Base-by-base conservation (phyloP, 768 basidiomycete genomes). In the Pisolithus albus region DNA sequence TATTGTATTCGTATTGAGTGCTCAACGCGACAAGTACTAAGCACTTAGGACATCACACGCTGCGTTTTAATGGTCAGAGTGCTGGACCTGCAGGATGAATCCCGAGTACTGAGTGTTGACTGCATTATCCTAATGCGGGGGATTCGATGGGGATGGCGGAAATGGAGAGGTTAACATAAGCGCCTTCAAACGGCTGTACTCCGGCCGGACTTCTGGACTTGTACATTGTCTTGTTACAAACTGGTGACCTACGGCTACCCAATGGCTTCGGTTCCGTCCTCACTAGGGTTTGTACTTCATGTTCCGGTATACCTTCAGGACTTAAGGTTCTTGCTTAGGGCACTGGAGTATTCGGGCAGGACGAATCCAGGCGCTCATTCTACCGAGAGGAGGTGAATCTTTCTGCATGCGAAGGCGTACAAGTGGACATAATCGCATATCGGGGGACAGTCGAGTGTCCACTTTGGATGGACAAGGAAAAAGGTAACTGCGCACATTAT, bases 241-340 rank as follows among this genome's bases (percentile, higher is more conserved):
- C 24, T 24, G 24, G 24, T 24, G 24, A 24, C 24, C 24, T 24
- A 5, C 24, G 24, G 24, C 24, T 77, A 15, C 70, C 66, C 0
- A 64, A 64, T 32, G 58, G 58, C 15, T 78, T 77, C 46, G 45
- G 57, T 40, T 59, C 69, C 0, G 75, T 77, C 37, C 56, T 78
- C 13, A 59, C 61, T 11, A 73, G 69, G 62, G 74, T 72, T 13
- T 26, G 9, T 34, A 13, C 32, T 34, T 13, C 11, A 7, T 0
- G 0, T 18, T 4, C 6, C 8, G 11, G 5, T 0, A 24, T 24
- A 9, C 10, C 5, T 5, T 2, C 21, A 2, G 10, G 4, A 15
- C n/a, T 41, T 8, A 41, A 41, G n/a, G 2, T 23, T 18, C n/a
- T 47, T 19, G 19, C 16, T 4, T 9, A 47, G 75, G 74, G 50